Conservation (phyloP, 164 flowering plant genomes). For the Aristolochia fimbriata region DNA sequence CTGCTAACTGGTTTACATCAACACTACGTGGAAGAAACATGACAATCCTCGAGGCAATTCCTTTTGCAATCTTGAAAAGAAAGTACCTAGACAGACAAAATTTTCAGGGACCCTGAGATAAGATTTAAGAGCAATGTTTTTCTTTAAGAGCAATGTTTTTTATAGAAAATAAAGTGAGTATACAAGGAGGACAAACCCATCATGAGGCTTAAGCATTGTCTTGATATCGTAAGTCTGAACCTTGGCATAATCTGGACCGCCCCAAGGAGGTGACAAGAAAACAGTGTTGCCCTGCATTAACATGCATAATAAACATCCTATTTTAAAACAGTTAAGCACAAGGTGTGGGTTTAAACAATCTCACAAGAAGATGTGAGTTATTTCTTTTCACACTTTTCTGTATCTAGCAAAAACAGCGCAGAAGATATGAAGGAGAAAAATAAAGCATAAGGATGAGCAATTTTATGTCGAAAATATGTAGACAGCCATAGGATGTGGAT, state of each 20-base stretch:
- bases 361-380: not conserved
- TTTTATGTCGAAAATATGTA: no score
- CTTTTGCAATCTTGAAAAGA: conserved; percentile 51
- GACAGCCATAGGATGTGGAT: no score
- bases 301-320: not conserved
- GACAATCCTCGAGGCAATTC: conserved; percentile 54
- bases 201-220: conserved; percentile 77
- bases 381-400: not conserved
- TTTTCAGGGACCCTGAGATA: not conserved
- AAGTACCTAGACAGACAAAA: conserved; percentile 28
- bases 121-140: not conserved
- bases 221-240: conserved; percentile 47
- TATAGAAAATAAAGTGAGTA: not conserved
- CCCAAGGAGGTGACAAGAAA: conserved; percentile 98
- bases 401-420: no score
- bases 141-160: no score
- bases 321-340: no score
- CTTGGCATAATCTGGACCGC: conserved; percentile 84
- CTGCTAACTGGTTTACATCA: conserved; percentile 77
- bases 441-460: no score
- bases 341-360: no score
- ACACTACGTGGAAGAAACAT: conserved; percentile 97
- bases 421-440: no score
- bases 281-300: conserved; percentile 66
- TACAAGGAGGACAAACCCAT: conserved; percentile 37